Percentiles rank a stretch among this genome's conserved stretches.
Conservation (phyloP, 164 flowering plant genomes). For the Annona cherimola region DNA sequence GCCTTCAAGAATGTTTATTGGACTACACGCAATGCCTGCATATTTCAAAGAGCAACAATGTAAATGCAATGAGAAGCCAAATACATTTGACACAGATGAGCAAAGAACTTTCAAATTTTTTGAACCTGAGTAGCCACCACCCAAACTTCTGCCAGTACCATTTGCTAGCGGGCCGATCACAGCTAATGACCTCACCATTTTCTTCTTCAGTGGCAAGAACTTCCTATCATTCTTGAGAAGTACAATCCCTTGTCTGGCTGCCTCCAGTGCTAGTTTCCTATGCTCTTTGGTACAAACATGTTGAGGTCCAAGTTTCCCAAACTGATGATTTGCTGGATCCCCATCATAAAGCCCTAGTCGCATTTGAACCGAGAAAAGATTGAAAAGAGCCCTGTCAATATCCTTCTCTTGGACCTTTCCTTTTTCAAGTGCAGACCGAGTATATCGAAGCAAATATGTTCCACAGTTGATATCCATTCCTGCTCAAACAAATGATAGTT, state of each 20-base stretch:
- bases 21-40: constrained; percentile 71
- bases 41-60: background rate
- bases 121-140: constrained; percentile 81
- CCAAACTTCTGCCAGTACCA: constrained; percentile 41
- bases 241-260: constrained; percentile 85
- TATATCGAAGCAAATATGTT: constrained; percentile 52
- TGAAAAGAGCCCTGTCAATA: constrained; percentile 66
- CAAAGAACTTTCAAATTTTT: too few species aligned
- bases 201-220: constrained; percentile 58
- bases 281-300: constrained; percentile 70
- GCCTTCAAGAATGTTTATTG: constrained; percentile 46
- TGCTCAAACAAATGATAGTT: constrained; percentile 20
- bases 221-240: constrained; percentile 74
- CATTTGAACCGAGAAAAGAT: constrained; percentile 69
- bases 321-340: constrained; percentile 44
- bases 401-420: constrained; percentile 73
- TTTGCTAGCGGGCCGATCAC: constrained; percentile 79
- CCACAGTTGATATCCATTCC: constrained; percentile 94
- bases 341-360: constrained; percentile 89
- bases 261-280: constrained; percentile 74
- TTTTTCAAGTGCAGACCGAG: constrained; percentile 50
- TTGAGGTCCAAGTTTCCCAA: constrained; percentile 52
- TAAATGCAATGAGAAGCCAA: background rate
- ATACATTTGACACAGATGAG: background rate
- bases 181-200: constrained; percentile 47